Percentiles rank a stretch among this genome's conserved stretches.
These are phyloP conservation scores for Roridomyces roridus DNA, from an alignment of 768 basidiomycete species.

Conservation along the genomic window DNA sequence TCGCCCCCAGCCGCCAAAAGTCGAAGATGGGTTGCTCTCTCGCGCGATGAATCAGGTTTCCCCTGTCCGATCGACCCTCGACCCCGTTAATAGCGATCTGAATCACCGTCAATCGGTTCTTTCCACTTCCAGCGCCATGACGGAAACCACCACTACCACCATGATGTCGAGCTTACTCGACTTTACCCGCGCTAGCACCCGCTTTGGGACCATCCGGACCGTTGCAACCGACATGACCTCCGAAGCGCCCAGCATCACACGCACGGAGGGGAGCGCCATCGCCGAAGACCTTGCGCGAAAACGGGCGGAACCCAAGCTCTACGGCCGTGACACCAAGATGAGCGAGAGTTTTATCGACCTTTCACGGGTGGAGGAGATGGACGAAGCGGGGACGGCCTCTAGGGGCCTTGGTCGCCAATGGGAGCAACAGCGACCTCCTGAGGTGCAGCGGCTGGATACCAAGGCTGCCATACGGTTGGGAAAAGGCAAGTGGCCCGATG, in stretches of 20 bases:
- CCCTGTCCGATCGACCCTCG: slow-evolving; percentile 34
- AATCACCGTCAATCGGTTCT: slow-evolving; percentile 64
- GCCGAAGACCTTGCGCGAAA: slow-evolving; percentile 57
- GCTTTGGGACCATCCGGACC: slow-evolving; percentile 83
- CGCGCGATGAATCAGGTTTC: slow-evolving; percentile 24
- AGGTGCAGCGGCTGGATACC: slow-evolving; percentile 37
- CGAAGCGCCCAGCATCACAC: slow-evolving; percentile 68
- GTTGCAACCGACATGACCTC: slow-evolving; percentile 83
- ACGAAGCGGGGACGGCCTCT: slow-evolving; percentile 29
- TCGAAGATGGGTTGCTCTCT: slow-evolving; percentile 37
- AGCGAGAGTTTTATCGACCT: slow-evolving; percentile 52
- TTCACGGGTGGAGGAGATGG: slow-evolving; percentile 27
- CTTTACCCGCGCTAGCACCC: slow-evolving; percentile 53
- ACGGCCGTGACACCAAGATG: slow-evolving; percentile 60
- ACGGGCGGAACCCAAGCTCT: slow-evolving; percentile 35
- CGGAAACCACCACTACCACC: slow-evolving; percentile 57
- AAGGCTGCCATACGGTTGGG: slow-evolving; percentile 60
- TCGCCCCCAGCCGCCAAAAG: slow-evolving; percentile 42
- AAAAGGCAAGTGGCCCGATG: slow-evolving; percentile 86
- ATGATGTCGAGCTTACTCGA: slow-evolving; percentile 71
- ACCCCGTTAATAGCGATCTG: slow-evolving; percentile 37
- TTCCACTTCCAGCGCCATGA: slow-evolving; percentile 58
- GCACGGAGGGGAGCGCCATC: slow-evolving; percentile 66
- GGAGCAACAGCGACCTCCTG: slow-evolving; percentile 18
- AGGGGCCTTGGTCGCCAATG: slow-evolving; percentile 30